These are phyloP conservation scores for Trichoderma afroharzianum DNA, from an alignment of 2,329 filamentous ascomycete genomes.

Conservation along the genomic window DNA sequence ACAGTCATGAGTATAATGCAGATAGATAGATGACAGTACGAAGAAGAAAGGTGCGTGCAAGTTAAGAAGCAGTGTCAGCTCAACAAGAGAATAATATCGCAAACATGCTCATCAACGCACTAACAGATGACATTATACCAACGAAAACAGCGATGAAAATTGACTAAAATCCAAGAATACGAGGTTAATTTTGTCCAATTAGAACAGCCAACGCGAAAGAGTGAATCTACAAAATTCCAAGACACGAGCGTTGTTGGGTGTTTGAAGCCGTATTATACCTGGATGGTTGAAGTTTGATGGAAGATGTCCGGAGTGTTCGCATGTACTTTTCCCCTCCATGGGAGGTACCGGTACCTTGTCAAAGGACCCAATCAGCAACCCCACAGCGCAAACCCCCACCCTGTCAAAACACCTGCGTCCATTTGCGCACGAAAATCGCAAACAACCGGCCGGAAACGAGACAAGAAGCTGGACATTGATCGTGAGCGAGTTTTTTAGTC, in stretches of 20 bases:
- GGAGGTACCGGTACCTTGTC: background rate
- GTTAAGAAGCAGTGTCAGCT: background rate
- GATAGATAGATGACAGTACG: background rate
- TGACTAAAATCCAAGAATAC: background rate
- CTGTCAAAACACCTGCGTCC: background rate
- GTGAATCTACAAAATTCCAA: background rate
- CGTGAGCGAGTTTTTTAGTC: conserved; percentile 7
- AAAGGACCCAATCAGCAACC: background rate
- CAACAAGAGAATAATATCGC: background rate
- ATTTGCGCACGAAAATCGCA: conserved; percentile 7
- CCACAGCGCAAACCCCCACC: background rate
- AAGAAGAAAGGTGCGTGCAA: background rate
- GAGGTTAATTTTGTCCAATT: background rate
- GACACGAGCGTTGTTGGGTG: too few relatives aligned
- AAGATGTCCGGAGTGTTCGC: background rate
- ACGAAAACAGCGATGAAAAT: background rate
- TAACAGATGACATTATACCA: background rate
- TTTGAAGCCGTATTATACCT: background rate
- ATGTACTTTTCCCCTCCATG: background rate
- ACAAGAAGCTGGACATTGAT: background rate
- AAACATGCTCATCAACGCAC: background rate
- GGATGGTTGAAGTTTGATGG: background rate
- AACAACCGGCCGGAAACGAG: background rate
- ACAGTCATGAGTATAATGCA: background rate
- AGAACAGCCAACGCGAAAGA: background rate